A percentile compares a stretch with the other conserved stretches of the same genome.
These are phyloP conservation scores for Pichia thaimueangensis DNA, from an alignment of 805 yeast genomes.

Conservation along the genomic window DNA sequence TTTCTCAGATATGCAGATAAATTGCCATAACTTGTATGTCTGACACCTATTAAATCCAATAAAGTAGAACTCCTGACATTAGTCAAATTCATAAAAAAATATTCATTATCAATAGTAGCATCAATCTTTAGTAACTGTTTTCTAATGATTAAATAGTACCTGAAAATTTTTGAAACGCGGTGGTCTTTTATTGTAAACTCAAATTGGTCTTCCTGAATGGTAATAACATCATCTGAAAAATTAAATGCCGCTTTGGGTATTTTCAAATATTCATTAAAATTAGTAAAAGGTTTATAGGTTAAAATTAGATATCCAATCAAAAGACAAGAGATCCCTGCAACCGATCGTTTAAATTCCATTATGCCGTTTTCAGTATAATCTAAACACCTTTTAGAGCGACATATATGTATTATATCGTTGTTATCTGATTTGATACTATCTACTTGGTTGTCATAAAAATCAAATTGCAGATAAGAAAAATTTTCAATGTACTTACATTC, in stretches of 20 bases:
- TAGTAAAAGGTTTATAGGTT: constrained; percentile 3
- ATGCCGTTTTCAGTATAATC: not conserved
- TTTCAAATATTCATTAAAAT: constrained; percentile 3
- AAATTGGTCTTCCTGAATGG: not conserved
- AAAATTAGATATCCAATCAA: constrained; percentile 6
- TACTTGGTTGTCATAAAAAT: not conserved
- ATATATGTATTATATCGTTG: not conserved
- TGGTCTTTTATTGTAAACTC: not conserved
- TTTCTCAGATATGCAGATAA: constrained; percentile 1
- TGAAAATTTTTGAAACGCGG: not conserved
- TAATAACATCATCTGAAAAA: not conserved
- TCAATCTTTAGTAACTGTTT: not conserved
- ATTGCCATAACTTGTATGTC: not conserved
- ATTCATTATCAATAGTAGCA: not conserved
- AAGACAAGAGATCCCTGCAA: constrained; percentile 3
- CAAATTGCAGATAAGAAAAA: not conserved
- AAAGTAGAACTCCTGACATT: constrained; percentile 1
- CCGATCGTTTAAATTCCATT: constrained; percentile 1
- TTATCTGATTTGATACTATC: not conserved
- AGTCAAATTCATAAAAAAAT: constrained; percentile 2
- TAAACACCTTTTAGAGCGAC: too few species aligned
- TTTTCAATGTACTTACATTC: not conserved
- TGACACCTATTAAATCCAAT: constrained; percentile 6
- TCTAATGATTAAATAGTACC: constrained; percentile 1
- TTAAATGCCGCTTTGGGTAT: not conserved